These are phyloP conservation scores for Conidiobolus incongruus DNA, from an alignment of 371 early-diverging fungal genomes.

Conservation along the genomic window DNA sequence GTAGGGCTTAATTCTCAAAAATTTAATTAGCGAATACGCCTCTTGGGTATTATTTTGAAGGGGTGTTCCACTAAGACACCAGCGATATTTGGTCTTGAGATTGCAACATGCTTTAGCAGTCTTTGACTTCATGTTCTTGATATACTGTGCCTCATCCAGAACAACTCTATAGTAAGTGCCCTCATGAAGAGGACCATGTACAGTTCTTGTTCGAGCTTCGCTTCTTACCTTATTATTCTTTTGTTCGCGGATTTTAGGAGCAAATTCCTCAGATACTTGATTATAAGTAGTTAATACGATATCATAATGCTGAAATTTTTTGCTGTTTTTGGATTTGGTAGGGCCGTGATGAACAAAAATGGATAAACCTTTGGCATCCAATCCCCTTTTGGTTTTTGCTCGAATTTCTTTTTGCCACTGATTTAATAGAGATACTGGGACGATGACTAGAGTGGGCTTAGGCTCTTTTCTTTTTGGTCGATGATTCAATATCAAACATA, in stretches of 20 bases:
- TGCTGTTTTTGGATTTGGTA: slow-evolving; percentile 13
- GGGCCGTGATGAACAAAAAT: slow-evolving; percentile 37
- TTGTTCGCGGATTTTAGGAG: slow-evolving; percentile 5
- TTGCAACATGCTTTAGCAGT: slow-evolving; percentile 29
- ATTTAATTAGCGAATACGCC: slow-evolving; percentile 55
- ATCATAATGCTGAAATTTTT: slow-evolving; percentile 27
- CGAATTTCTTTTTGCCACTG: slow-evolving; percentile 43
- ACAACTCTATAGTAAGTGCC: slow-evolving; percentile 24
- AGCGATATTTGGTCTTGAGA: slow-evolving; percentile 35
- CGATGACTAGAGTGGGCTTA: slow-evolving; percentile 31
- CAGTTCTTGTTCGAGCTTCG: neutral
- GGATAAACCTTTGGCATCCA: too few species aligned
- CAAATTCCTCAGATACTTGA: slow-evolving; percentile 25
- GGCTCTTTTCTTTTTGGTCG: slow-evolving; percentile 9
- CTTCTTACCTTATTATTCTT: neutral
- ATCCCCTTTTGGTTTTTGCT: slow-evolving; percentile 18
- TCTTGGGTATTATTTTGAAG: slow-evolving; percentile 65
- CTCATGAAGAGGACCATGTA: too few species aligned
- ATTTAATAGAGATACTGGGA: slow-evolving; percentile 32
- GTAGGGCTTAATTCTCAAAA: slow-evolving; percentile 43
- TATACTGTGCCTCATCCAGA: slow-evolving; percentile 76
- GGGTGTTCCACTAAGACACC: slow-evolving; percentile 57
- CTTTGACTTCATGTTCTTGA: slow-evolving; percentile 51
- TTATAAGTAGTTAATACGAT: slow-evolving; percentile 49
- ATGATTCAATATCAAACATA: slow-evolving; percentile 32